Conservation (phyloP, 1,139 yeast species). For the Scheffersomyces quercinus region DNA sequence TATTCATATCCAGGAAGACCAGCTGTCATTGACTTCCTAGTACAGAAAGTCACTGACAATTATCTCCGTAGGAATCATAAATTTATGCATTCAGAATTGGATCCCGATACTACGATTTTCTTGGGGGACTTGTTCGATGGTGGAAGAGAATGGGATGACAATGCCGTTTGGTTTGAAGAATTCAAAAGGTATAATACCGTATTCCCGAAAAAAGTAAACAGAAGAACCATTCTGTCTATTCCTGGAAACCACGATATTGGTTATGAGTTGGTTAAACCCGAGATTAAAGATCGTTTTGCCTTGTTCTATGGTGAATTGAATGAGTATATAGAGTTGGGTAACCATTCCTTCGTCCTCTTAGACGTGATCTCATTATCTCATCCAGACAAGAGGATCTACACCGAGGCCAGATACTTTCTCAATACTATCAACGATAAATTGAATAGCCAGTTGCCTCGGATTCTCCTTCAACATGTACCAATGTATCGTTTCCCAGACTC, state of each 20-base stretch:
- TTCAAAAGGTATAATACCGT: conserved; percentile 64
- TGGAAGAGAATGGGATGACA: conserved; percentile 79
- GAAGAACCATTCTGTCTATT: conserved; percentile 55
- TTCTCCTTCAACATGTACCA: conserved; percentile 81
- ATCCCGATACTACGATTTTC: conserved; percentile 77
- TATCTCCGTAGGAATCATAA: conserved; percentile 79
- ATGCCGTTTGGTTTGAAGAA: conserved; percentile 67
- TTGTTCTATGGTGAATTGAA: conserved; percentile 74
- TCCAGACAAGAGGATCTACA: conserved; percentile 24
- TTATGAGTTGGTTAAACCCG: conserved; percentile 65
- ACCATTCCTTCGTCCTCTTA: conserved; percentile 72
- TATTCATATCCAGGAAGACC: conserved; percentile 68
- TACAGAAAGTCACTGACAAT: conserved; percentile 61
- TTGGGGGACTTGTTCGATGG: conserved; percentile 95
- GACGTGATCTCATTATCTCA: conserved; percentile 80
- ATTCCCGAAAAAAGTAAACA: conserved; percentile 53
- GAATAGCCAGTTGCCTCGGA: conserved; percentile 52
- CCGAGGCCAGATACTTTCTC: conserved; percentile 28
- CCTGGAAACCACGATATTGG: conserved; percentile 99
- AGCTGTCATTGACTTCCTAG: conserved; percentile 41
- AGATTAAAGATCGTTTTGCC: conserved; percentile 60
- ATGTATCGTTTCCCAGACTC: conserved; percentile 55
- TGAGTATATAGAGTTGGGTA: conserved; percentile 57
- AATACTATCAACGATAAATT: conserved; percentile 18
- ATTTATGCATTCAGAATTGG: conserved; percentile 54